Base-by-base conservation (phyloP, 768 basidiomycete genomes). In the Psilocybe cyanescens region DNA sequence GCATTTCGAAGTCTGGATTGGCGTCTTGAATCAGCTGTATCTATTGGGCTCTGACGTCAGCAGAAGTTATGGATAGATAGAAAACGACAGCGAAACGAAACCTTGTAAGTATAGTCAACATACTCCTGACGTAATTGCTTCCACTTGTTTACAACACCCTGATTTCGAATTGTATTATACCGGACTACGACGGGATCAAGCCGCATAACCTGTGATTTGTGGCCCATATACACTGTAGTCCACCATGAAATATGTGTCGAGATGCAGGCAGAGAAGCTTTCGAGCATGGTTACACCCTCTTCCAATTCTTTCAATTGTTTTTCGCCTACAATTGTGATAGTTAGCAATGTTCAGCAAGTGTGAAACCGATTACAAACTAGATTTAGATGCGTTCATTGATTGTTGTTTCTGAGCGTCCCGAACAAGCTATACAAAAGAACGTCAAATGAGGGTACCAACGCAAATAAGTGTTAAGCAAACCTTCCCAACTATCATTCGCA, bases 71-170 rank as follows among this genome's bases (percentile, higher is more conserved):
- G 24, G 24, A 24, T 35, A 24, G 24, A 39, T 8, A 9, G 24
- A 57, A 51, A 46, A 19, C 3, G 1, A 3, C 1, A 9, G 3
- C 24, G 35, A 44, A 30, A 9, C 35, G 11, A 31, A 6, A 66
- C 65, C 49, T 59, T n/a, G 44, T 48, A 51, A 16, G 44, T 45
- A 48, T 66, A 66, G 8, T 41, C 47, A 30, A 53, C 45, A 30
- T 66, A 63, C 33, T 59, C 37, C 24, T 54, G 19, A 12, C 52
- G 52, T 17, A 66, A 33, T 14, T 62, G 51, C 29, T 52, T 19
- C 65, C 61, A 63, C 9, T 33, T 62, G 1, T 50, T 45, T 8
- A 63, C 29, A 12, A 60, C 54, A 41, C 35, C 33, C 3, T 19
- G 8, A 3, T 55, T 12, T 14, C 61, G 51, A n/a, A 66, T 31